A percentile compares a stretch with the other conserved stretches of the same genome.
phyloP scores from a whole-genome alignment of 805 yeast species.

The Monosporozyma servazzii region DNA sequence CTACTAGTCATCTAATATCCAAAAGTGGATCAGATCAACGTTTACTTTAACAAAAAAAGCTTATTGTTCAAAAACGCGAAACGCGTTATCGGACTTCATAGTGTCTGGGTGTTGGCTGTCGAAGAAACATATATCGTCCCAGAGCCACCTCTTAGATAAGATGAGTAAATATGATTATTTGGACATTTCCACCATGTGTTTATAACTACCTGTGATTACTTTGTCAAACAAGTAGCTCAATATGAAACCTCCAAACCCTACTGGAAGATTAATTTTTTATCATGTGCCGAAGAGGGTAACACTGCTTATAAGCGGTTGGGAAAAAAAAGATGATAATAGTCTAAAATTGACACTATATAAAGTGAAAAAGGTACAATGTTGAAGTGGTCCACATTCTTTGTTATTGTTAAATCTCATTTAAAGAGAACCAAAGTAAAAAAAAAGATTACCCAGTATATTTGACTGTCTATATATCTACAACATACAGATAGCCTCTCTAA shows the following conservation, averaged over 20 bases:
- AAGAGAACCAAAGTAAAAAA: background rate
- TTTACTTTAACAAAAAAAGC: background rate
- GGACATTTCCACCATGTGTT: background rate
- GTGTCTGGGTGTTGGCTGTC: background rate
- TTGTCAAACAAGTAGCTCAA: no score
- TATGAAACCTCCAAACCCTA: no score
- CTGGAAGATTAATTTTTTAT: background rate
- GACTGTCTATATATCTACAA: slow-evolving; percentile 21
- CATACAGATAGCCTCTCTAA: slow-evolving; percentile 23
- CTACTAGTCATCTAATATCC: background rate
- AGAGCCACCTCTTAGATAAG: background rate
- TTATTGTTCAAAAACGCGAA: background rate
- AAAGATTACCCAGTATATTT: slow-evolving; percentile 19
- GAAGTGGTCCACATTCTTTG: background rate
- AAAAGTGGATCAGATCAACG: background rate
- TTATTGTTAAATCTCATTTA: background rate
- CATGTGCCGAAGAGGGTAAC: background rate
- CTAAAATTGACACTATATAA: background rate
- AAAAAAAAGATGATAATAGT: background rate
- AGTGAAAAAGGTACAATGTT: background rate
- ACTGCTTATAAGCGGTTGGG: no score
- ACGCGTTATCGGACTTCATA: background rate
- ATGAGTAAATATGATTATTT: no score
- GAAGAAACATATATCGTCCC: background rate
- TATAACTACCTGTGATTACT: no score